phyloP scores from a whole-genome alignment of 352 stramenopile species.

The Globisporangium nodosum region DNA sequence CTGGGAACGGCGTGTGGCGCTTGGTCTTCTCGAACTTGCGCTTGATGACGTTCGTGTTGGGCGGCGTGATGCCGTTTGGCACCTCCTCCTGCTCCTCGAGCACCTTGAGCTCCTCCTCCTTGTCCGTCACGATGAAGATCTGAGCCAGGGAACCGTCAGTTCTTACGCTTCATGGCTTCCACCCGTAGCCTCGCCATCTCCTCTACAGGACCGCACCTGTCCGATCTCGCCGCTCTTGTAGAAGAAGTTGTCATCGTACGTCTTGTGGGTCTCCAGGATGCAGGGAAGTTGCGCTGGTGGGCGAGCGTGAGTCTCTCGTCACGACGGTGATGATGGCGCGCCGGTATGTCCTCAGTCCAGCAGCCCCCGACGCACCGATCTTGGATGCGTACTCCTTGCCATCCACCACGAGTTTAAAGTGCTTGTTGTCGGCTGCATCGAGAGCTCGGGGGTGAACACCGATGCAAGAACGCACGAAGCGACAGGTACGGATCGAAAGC shows the following conservation, averaged over 20 bases:
- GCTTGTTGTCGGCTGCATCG: slow-evolving; percentile 74
- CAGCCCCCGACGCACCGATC: slow-evolving; percentile 35
- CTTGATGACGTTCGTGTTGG: slow-evolving; percentile 85
- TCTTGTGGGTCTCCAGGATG: slow-evolving; percentile 88
- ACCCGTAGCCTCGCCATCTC: neutral
- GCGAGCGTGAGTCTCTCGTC: neutral
- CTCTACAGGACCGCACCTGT: slow-evolving; percentile 29
- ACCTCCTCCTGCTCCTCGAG: slow-evolving; percentile 67
- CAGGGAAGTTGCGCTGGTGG: slow-evolving; percentile 68
- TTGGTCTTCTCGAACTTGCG: slow-evolving; percentile 86
- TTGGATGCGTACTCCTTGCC: slow-evolving; percentile 74
- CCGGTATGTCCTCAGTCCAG: neutral
- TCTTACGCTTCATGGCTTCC: too few relatives aligned
- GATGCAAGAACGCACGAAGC: neutral
- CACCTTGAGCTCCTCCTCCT: slow-evolving; percentile 58
- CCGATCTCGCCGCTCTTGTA: slow-evolving; percentile 88
- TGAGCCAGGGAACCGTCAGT: slow-evolving; percentile 12
- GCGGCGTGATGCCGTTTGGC: slow-evolving; percentile 66
- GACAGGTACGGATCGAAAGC: too few relatives aligned
- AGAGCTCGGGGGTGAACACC: too few relatives aligned
- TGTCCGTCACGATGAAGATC: slow-evolving; percentile 83
- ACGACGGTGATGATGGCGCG: neutral
- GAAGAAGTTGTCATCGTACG: slow-evolving; percentile 86
- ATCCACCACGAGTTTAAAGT: slow-evolving; percentile 76
- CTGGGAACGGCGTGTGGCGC: slow-evolving; percentile 74